Evolutionary conservation across 2,329 filamentous ascomycete genomes (phyloP).

Genomic region (Escovopsis sp.): DNA sequence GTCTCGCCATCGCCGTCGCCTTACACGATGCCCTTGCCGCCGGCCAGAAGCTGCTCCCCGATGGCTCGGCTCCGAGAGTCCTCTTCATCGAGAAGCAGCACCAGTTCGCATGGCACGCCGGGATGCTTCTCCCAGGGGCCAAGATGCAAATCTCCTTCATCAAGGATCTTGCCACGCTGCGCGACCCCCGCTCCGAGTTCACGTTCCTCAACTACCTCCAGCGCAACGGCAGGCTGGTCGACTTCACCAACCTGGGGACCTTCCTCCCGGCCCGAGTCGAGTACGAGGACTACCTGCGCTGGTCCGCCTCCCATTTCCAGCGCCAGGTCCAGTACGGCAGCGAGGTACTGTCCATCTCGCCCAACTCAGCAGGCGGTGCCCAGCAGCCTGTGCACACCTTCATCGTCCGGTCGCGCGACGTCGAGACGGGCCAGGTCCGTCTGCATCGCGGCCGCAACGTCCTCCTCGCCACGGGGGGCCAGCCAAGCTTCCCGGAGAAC

Average conservation of each 20-base stretch:
- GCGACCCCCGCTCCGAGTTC: conserved; percentile 79
- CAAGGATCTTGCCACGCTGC: conserved; percentile 83
- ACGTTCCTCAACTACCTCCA: conserved; percentile 94
- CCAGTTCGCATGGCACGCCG: conserved; percentile 81
- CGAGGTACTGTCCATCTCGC: conserved; percentile 59
- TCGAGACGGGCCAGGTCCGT: conserved; percentile 37
- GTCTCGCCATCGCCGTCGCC: conserved; percentile 76
- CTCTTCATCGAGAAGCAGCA: conserved; percentile 78
- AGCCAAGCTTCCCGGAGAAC: conserved; percentile 53
- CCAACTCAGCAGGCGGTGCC: conserved; percentile 26
- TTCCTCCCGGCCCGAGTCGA: conserved; percentile 77
- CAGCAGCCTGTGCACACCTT: conserved; percentile 44
- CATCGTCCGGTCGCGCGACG: conserved; percentile 49
- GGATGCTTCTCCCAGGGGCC: conserved; percentile 84
- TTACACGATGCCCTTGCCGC: conserved; percentile 62
- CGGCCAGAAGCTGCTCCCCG: conserved; percentile 26
- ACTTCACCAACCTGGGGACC: conserved; percentile 82
- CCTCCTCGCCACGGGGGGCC: conserved; percentile 41
- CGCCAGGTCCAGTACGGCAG: conserved; percentile 58
- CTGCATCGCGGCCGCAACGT: conserved; percentile 49
- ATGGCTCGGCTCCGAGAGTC: conserved; percentile 47
- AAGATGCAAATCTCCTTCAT: conserved; percentile 98
- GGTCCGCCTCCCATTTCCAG: conserved; percentile 75
- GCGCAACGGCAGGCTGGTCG: conserved; percentile 62
- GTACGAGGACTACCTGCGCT: conserved; percentile 90